Conservation (phyloP, 2,329 filamentous ascomycete species). For the Pseudogymnoascus sp. region DNA sequence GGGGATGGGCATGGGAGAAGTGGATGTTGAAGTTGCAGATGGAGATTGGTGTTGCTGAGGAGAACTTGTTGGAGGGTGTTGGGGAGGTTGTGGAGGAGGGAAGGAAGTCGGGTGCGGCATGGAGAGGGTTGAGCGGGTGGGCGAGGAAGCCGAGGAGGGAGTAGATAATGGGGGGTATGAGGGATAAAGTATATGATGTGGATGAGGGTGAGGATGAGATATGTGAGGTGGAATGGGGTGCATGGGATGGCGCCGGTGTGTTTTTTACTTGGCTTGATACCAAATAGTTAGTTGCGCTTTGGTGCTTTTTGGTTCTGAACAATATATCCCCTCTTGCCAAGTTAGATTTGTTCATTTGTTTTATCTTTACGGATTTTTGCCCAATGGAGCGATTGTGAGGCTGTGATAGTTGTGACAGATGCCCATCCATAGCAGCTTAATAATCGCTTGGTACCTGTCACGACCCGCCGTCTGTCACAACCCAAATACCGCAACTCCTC, state of each 20-base stretch:
- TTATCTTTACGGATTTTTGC: background rate
- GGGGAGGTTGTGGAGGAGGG: constrained; percentile 57
- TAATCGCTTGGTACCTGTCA: background rate
- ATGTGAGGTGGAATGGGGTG: background rate
- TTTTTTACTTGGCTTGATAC: constrained; percentile 1
- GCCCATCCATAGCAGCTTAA: too few species aligned
- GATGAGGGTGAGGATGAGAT: background rate
- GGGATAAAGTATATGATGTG: constrained; percentile 1
- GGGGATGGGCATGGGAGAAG: constrained; percentile 89
- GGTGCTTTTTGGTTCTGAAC: background rate
- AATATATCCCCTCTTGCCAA: background rate
- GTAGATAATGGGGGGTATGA: background rate
- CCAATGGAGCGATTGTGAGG: background rate
- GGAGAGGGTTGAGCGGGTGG: constrained; percentile 54
- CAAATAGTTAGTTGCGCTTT: background rate
- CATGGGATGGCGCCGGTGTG: background rate
- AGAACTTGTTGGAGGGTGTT: constrained; percentile 51
- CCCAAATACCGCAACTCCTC: background rate
- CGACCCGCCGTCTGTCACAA: background rate
- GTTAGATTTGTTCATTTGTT: too few species aligned
- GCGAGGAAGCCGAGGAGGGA: constrained; percentile 46
- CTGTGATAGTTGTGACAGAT: background rate
- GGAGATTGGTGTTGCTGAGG: constrained; percentile 69
- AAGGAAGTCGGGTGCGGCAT: constrained; percentile 48
- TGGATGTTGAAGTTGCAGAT: constrained; percentile 85